phyloP scores from a whole-genome alignment of 2,329 filamentous ascomycete genomes.

The Plectosphaerella sp. region DNA sequence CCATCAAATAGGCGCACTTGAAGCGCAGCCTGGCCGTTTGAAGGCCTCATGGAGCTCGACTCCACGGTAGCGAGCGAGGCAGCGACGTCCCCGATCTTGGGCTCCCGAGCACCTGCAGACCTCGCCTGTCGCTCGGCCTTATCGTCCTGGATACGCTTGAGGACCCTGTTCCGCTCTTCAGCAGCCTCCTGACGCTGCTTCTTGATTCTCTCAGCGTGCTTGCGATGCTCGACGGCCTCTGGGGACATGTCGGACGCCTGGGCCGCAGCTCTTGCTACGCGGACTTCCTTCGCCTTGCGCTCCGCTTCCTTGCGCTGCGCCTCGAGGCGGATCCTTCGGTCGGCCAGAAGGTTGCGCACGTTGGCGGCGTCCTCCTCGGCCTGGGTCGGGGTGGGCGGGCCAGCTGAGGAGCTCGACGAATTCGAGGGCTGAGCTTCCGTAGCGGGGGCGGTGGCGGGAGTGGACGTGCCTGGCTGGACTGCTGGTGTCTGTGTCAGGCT shows the following conservation, averaged over 20 bases:
- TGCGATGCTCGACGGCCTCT: slow-evolving; percentile 28
- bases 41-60: slow-evolving; percentile 24
- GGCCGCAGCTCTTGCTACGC: slow-evolving; percentile 31
- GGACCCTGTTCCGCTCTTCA: slow-evolving; percentile 66
- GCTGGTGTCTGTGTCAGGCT: slow-evolving; percentile 37
- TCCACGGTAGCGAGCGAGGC: slow-evolving; percentile 24
- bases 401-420: slow-evolving; percentile 18
- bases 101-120: slow-evolving; percentile 37
- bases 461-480: not conserved
- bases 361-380: slow-evolving; percentile 11
- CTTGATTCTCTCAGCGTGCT: slow-evolving; percentile 51
- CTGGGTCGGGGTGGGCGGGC: slow-evolving; percentile 15
- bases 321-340: slow-evolving; percentile 42
- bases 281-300: slow-evolving; percentile 45
- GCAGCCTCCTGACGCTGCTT: slow-evolving; percentile 62
- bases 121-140: slow-evolving; percentile 61
- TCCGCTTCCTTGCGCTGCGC: slow-evolving; percentile 37
- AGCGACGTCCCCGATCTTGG: slow-evolving; percentile 22
- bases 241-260: slow-evolving; percentile 22
- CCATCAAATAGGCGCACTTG: slow-evolving; percentile 85
- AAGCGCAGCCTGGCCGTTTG: slow-evolving; percentile 43
- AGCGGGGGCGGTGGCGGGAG: not conserved
- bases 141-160: slow-evolving; percentile 73
- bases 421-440: slow-evolving; percentile 1
- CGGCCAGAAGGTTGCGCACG: slow-evolving; percentile 37